Conservation (phyloP, 78 protist species). For the Chrysochromulina parva region DNA sequence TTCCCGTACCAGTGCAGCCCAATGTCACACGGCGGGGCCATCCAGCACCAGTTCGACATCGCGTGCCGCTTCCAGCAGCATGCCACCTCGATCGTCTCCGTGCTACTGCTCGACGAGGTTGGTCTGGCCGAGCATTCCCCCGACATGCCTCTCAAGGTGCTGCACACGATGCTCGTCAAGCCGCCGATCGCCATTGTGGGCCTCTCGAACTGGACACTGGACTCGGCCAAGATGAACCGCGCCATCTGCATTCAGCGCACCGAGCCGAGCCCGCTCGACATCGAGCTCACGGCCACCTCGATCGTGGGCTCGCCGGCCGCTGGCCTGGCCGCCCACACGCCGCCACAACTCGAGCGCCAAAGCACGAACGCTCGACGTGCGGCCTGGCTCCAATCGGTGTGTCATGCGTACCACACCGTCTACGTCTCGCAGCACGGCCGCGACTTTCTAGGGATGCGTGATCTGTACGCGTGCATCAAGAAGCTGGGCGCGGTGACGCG, state of each 20-base stretch:
- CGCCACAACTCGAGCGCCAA: background rate
- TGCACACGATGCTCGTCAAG: background rate
- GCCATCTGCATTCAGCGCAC: background rate
- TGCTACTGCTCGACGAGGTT: slow-evolving; percentile 33
- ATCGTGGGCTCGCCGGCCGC: background rate
- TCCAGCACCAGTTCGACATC: background rate
- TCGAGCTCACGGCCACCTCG: background rate
- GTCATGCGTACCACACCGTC: slow-evolving; percentile 20
- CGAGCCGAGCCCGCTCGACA: background rate
- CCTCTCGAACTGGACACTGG: background rate
- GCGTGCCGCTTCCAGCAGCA: slow-evolving; percentile 17
- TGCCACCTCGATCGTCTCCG: background rate
- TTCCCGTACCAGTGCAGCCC: slow-evolving; percentile 39
- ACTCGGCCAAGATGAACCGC: slow-evolving; percentile 31
- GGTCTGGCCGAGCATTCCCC: slow-evolving; percentile 40
- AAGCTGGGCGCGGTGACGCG: background rate
- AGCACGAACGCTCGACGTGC: background rate
- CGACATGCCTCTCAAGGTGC: slow-evolving; percentile 31
- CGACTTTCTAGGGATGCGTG: slow-evolving; percentile 68
- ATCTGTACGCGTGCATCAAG: slow-evolving; percentile 49
- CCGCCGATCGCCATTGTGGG: background rate
- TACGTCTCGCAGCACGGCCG: slow-evolving; percentile 29
- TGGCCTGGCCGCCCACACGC: background rate
- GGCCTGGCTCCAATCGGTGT: background rate
- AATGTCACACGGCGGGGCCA: background rate